These are phyloP conservation scores for Aurinia saxatilis DNA, from an alignment of 345 rosid genomes.

Conservation along the genomic window DNA sequence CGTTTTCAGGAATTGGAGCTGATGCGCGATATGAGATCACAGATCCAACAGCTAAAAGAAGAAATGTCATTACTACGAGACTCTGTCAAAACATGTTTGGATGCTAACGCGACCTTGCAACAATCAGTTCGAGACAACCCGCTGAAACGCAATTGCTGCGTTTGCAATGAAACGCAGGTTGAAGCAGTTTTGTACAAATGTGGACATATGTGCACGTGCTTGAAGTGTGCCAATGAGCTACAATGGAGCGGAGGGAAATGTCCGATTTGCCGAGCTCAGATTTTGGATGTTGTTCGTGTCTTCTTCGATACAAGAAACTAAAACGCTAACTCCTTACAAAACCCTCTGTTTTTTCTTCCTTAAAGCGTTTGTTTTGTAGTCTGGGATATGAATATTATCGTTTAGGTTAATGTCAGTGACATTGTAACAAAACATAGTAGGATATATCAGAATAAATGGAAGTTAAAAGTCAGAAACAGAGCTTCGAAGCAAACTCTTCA, in stretches of 20 bases:
- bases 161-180: constrained; percentile 58
- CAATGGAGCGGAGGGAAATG: constrained; percentile 61
- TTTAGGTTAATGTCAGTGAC: too few species aligned
- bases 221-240: constrained; percentile 67
- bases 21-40: constrained; percentile 52
- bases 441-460: too few species aligned
- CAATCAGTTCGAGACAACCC: constrained; percentile 33
- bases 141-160: constrained; percentile 51
- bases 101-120: constrained; percentile 46
- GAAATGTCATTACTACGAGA: constrained; percentile 64
- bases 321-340: constrained; percentile 1
- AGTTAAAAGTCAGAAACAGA: neutral
- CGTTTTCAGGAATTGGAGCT: constrained; percentile 62
- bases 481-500: neutral
- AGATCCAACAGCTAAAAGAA: constrained; percentile 57
- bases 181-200: constrained; percentile 81
- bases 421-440: too few species aligned
- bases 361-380: neutral
- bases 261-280: constrained; percentile 69
- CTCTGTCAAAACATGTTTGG: constrained; percentile 48
- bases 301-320: constrained; percentile 37
- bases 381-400: neutral
- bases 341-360: neutral
- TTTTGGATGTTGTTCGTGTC: constrained; percentile 70
- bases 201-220: constrained; percentile 87